Base-by-base conservation (phyloP, 345 rosid species). In the Camelina neglecta region DNA sequence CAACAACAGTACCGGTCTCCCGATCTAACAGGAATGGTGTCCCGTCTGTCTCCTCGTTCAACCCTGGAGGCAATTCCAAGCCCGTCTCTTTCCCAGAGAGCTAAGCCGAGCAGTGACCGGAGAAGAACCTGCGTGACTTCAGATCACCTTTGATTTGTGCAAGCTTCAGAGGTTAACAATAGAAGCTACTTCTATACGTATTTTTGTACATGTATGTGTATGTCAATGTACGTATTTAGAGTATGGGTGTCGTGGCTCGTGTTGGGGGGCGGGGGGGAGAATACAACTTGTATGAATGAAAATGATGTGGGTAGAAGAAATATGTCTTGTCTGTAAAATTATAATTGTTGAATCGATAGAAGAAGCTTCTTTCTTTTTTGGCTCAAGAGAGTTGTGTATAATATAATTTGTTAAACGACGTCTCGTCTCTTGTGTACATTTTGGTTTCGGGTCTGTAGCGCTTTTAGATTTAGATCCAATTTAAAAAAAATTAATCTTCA, bases 21-120 rank as follows among this genome's bases (percentile, higher is more conserved):
- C 65, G 74, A 89, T 72, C 50, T 94, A 67, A 77, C 54, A 16
- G 73, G 42, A 49, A 53, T 75, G 49, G 3, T 44, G 26, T 45
- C 84, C 23, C 81, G 69, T 53, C 80, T 67, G 44, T 85, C 85
- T 58, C 89, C 89, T 29, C 81, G 88, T 29, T 85, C 92, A 6
- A 84, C 82, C 20, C 88, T 77, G 0, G 90, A 89, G 77, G 79
- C 79, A 65, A 83, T 77, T 62, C 90, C 89, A 41, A 60, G 77
- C 79, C 67, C 67, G 62, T 83, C 81, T 75, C 83, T 86, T 77
- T 59, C 81, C 11, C 81, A 78, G 23, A 63, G 64, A 66, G 73
- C 77, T 20, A 78, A 78, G 49, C 72, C 13, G 7, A 77, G 61
- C 72, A 49, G 8, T 36, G 76, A 71, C 63, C 21, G 73, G 56